A percentile compares a stretch with the other conserved stretches of the same genome.
Conservation (phyloP, 768 basidiomycete species). For the Austroboletus eburneus region DNA sequence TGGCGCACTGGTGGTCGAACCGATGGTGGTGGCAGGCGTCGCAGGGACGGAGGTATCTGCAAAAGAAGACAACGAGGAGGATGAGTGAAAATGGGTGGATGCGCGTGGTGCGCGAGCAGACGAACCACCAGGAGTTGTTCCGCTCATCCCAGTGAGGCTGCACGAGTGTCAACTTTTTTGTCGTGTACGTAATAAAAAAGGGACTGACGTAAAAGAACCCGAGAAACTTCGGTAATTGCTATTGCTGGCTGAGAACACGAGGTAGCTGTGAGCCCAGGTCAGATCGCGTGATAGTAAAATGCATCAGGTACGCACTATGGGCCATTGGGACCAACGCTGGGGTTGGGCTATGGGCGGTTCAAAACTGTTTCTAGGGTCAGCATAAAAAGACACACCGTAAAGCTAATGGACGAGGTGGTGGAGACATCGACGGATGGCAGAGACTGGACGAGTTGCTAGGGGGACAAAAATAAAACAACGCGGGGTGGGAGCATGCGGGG, state of each 20-base stretch:
- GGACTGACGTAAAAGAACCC: constrained; percentile 50
- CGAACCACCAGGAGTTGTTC: constrained; percentile 35
- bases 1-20: constrained; percentile 3
- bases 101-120: constrained; percentile 7
- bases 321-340: constrained; percentile 51
- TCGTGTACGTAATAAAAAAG: not conserved
- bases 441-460: constrained; percentile 54
- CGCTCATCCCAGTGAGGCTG: constrained; percentile 58
- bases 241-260: constrained; percentile 48
- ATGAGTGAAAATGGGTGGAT: constrained; percentile 10
- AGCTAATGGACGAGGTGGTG: constrained; percentile 41
- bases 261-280: constrained; percentile 42
- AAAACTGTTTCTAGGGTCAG: not conserved
- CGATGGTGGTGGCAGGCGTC: not conserved
- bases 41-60: constrained; percentile 8
- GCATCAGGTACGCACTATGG: constrained; percentile 58
- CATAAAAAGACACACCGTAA: constrained; percentile 44
- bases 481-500: not conserved
- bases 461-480: not conserved
- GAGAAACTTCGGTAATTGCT: constrained; percentile 43
- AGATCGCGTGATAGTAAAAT: not conserved
- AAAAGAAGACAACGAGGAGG: too few species aligned
- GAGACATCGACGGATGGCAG: constrained; percentile 55
- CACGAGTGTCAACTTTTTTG: too few species aligned
- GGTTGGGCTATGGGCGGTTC: constrained; percentile 41